Evolutionary conservation across 129 eudicot genomes (phyloP).

Genomic region (Chrysanthemum seticuspe): DNA sequence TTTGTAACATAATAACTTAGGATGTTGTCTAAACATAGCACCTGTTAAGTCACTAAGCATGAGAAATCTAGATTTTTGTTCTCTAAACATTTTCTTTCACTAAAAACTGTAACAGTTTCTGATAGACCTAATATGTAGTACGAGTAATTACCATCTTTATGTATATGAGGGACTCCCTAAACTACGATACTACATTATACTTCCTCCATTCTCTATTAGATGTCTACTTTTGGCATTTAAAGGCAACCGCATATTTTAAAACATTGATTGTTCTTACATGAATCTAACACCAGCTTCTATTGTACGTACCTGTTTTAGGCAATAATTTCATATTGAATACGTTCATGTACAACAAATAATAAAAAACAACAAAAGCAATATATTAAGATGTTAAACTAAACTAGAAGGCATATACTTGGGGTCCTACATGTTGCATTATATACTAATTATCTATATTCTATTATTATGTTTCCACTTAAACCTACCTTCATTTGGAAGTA

Average conservation of each 20-base stretch:
- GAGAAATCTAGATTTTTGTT: too few relatives aligned
- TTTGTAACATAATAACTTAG: too few relatives aligned
- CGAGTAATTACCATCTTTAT: not conserved
- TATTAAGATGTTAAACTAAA: not conserved
- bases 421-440: constrained; percentile 17
- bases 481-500: constrained; percentile 6
- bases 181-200: not conserved
- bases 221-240: constrained; percentile 8
- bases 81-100: too few relatives aligned
- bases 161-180: not conserved
- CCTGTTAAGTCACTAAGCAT: too few relatives aligned
- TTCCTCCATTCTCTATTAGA: not conserved
- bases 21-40: too few relatives aligned
- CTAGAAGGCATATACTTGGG: constrained; percentile 25
- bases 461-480: constrained; percentile 18
- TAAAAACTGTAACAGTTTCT: too few relatives aligned
- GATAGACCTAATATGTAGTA: not conserved
- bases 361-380: constrained; percentile 2
- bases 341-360: not conserved
- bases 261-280: not conserved
- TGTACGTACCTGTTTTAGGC: not conserved
- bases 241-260: not conserved
- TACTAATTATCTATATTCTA: constrained; percentile 9
- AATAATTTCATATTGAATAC: constrained; percentile 8
- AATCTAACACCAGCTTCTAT: constrained; percentile 7